A percentile compares a stretch with the other conserved stretches of the same genome.
Evolutionary conservation across 129 eudicot genomes (phyloP).

Genomic region (Erigeron canadensis): DNA sequence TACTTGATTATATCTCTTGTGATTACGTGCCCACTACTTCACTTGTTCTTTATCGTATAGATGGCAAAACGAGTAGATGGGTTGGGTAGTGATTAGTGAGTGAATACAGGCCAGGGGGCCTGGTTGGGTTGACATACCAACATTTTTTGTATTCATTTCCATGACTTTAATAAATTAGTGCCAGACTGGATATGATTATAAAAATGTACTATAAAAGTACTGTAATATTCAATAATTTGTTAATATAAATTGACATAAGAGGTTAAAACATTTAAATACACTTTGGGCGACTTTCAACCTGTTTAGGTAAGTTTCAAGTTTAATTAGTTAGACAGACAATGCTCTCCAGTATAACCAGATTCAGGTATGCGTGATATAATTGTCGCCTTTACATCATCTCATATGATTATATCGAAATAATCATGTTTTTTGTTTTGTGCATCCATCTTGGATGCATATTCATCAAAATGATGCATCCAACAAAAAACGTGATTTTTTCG

Average conservation of each 20-base stretch:
- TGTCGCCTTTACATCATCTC: neutral
- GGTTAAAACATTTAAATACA: neutral
- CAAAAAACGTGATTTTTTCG: no score
- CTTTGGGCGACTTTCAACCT: neutral
- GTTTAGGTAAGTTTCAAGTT: neutral
- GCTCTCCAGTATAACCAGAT: neutral
- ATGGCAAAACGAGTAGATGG: neutral
- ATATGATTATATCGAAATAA: no score
- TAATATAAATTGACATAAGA: neutral
- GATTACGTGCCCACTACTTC: neutral
- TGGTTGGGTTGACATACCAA: neutral
- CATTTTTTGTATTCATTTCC: neutral
- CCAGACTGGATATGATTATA: no score
- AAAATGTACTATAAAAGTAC: no score
- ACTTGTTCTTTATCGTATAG: neutral
- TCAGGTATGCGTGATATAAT: neutral
- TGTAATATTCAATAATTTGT: no score
- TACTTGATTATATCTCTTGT: no score
- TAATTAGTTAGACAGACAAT: neutral
- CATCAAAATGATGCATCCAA: no score
- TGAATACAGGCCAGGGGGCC: neutral
- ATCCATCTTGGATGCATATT: no score
- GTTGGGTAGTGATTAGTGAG: neutral
- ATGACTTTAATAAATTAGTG: no score
- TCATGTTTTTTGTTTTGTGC: no score